phyloP scores from a whole-genome alignment of 495 filamentous ascomycete genomes.

The Apiosordaria backusii region DNA sequence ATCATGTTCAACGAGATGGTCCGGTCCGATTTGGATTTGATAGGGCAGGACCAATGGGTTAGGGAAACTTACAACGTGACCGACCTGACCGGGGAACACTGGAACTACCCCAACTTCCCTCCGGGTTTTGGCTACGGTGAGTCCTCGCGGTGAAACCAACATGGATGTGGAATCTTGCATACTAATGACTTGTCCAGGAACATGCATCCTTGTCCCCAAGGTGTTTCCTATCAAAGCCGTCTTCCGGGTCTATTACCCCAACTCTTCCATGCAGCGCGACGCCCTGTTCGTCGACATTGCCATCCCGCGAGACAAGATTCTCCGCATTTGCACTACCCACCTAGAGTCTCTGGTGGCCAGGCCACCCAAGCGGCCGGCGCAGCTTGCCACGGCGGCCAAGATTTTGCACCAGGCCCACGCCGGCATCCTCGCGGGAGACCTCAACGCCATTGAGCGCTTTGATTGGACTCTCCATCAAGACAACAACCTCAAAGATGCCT shows the following conservation, averaged over 20 bases:
- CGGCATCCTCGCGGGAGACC: conserved; percentile 43
- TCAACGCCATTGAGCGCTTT: conserved; percentile 54
- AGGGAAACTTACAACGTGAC: conserved; percentile 45
- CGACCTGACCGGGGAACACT: conserved; percentile 32
- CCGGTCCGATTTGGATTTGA: conserved; percentile 37
- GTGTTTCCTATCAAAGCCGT: conserved; percentile 36
- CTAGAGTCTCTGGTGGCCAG: conserved; percentile 47
- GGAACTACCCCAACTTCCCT: conserved; percentile 14
- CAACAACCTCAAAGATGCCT: conserved; percentile 50
- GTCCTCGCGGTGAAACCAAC: conserved; percentile 3
- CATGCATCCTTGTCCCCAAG: conserved; percentile 48
- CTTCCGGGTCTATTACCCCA: conserved; percentile 45
- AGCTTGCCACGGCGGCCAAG: conserved; percentile 39
- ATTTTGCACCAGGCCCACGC: conserved; percentile 33
- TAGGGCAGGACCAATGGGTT: conserved; percentile 43
- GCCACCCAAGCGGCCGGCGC: conserved; percentile 42
- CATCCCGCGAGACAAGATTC: conserved; percentile 16
- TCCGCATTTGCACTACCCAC: conserved; percentile 53
- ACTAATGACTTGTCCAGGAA: conserved; percentile 41
- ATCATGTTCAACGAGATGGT: conserved; percentile 54
- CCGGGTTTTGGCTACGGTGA: conserved; percentile 30
- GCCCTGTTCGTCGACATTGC: conserved; percentile 50
- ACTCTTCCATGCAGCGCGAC: conserved; percentile 47
- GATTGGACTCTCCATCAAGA: conserved; percentile 45
- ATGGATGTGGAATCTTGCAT: neutral